Base-by-base conservation (phyloP, 1,139 yeast species). In the Candida buenavistaensis region DNA sequence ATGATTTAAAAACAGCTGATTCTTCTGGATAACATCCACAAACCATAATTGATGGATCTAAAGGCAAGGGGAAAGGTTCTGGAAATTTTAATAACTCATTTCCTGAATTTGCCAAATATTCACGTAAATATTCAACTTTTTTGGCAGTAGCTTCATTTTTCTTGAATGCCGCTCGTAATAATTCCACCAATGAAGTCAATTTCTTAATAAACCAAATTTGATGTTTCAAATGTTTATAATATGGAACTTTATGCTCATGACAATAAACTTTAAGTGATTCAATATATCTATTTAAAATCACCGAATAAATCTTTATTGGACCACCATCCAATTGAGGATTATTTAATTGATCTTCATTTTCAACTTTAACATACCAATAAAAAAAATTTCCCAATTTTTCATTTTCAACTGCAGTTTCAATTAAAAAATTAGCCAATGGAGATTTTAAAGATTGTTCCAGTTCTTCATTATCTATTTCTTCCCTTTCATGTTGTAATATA, bases 311-410 rank as follows among this genome's bases (percentile, higher is more conserved):
- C 21, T 45, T 43, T 14, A 47, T 36, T 19, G 42, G 39, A 23
- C 15, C 21, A 14, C 22, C 16, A 11, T 14, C 26, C n/a, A n/a
- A n/a, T 6, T 43, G 39, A 3, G 50, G 38, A 7, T 45, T 45
- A 28, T 55, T 60, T 12, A 69, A 45, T 47, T 80, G 83, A 45
- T 88, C 96, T 47, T 80, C 83, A 23, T 87, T 77, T 51, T 90
- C 97, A 1, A 94, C 96, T 46, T 82, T 83, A 32, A 92, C 75
- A 52, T 83, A 88, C 97, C 98, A 92, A 54, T 88, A 90, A 43
- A 92, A 80, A 53, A 76, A 88, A 51, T 83, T 89, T 0, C 96
- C 95, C 22, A 92, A 63, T 12, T 75, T 65, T 15, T 76, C 75
- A 52, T 83, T 84, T 17, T 75, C 68, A 1, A 82, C 70, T 0